Evolutionary conservation across 768 basidiomycete species (phyloP).

Genomic region (Suillus americanus): DNA sequence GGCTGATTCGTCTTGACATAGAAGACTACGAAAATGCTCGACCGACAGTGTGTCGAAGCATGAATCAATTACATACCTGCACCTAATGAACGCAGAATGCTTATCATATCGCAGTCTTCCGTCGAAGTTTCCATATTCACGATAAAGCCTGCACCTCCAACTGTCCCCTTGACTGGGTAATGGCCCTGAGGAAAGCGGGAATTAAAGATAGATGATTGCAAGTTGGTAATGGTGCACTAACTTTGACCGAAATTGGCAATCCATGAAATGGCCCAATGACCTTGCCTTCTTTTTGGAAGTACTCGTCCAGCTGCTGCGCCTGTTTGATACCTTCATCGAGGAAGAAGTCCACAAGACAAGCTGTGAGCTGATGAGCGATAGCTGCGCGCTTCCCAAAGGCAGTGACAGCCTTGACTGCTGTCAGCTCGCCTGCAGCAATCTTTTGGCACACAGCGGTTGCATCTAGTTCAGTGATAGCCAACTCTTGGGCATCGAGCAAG

Average conservation of each 20-base stretch:
- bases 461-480: constrained; percentile 36
- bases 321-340: constrained; percentile 40
- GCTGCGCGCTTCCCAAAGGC: constrained; percentile 51
- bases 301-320: constrained; percentile 42
- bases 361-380: constrained; percentile 48
- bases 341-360: constrained; percentile 44
- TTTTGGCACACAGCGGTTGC: constrained; percentile 32
- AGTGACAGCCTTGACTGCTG: constrained; percentile 38
- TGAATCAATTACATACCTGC: constrained; percentile 30
- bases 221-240: constrained; percentile 10
- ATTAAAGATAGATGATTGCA: neutral
- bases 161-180: constrained; percentile 38
- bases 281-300: constrained; percentile 36
- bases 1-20: constrained; percentile 45
- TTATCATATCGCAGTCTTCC: constrained; percentile 29
- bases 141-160: constrained; percentile 36
- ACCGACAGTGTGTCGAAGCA: constrained; percentile 3
- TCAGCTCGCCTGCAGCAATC: constrained; percentile 30
- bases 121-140: constrained; percentile 22
- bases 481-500: constrained; percentile 29
- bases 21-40: constrained; percentile 30
- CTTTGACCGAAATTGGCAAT: constrained; percentile 41
- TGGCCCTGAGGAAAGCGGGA: constrained; percentile 29
- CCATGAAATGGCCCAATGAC: constrained; percentile 45
- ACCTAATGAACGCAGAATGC: constrained; percentile 39